A percentile compares a stretch with the other conserved stretches of the same genome.
These are phyloP conservation scores for Mortierella sp. DNA, from an alignment of 371 early-diverging fungal species.

Conservation along the genomic window DNA sequence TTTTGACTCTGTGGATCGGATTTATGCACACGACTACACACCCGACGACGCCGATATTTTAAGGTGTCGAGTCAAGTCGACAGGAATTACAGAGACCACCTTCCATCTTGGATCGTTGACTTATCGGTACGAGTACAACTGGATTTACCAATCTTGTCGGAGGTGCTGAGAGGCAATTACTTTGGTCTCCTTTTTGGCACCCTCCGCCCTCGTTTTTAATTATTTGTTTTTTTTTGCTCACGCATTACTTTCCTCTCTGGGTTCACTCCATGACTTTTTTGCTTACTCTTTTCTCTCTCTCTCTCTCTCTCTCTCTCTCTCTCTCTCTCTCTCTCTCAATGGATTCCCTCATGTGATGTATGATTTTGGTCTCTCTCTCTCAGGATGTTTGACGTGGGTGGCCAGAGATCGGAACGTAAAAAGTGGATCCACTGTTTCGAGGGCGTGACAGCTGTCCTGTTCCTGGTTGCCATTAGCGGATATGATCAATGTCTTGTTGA, in stretches of 20 bases:
- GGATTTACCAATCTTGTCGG: too few species aligned
- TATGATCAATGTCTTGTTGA: constrained; percentile 94
- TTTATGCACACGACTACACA: constrained; percentile 75
- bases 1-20: constrained; percentile 87
- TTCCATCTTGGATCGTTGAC: constrained; percentile 83
- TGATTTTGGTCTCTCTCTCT: background rate
- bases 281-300: too few species aligned
- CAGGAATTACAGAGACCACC: constrained; percentile 87
- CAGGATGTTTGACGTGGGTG: constrained; percentile 92
- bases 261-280: too few species aligned
- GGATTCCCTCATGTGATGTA: background rate
- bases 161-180: too few species aligned
- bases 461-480: constrained; percentile 90
- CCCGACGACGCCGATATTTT: constrained; percentile 91
- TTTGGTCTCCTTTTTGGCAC: too few species aligned
- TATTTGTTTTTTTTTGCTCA: too few species aligned
- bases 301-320: background rate
- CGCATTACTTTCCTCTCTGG: too few species aligned
- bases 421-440: constrained; percentile 96
- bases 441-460: constrained; percentile 92
- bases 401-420: constrained; percentile 90
- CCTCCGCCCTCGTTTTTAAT: too few species aligned
- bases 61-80: constrained; percentile 83
- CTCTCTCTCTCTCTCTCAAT: too few species aligned
- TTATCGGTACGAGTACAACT: constrained; percentile 57